These are phyloP conservation scores for Botrytis deweyae DNA, from an alignment of 2,329 filamentous ascomycete species.

Conservation along the genomic window DNA sequence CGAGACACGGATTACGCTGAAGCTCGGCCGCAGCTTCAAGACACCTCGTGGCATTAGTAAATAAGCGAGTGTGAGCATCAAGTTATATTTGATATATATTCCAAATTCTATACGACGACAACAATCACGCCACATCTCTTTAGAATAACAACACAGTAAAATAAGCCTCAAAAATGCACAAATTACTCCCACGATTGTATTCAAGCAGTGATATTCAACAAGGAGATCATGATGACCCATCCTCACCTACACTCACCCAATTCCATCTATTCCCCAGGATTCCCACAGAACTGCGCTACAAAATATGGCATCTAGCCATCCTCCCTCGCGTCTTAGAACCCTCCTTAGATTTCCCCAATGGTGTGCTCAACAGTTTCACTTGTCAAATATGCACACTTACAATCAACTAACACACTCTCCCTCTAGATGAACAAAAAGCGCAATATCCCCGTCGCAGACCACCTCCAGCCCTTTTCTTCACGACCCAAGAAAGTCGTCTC, in stretches of 20 bases:
- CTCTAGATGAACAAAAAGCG: background rate
- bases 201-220: background rate
- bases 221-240: background rate
- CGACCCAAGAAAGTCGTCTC: background rate
- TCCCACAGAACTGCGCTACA: constrained; percentile 26
- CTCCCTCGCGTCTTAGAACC: constrained; percentile 24
- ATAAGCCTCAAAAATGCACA: background rate
- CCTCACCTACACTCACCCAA: background rate
- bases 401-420: background rate
- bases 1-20: constrained; percentile 4
- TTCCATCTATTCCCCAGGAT: constrained; percentile 26
- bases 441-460: background rate
- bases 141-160: background rate
- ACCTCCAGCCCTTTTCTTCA: background rate
- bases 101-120: background rate
- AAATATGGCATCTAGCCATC: constrained; percentile 26
- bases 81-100: background rate
- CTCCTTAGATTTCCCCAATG: constrained; percentile 15
- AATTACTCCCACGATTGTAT: background rate
- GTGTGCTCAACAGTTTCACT: background rate
- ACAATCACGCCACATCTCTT: background rate
- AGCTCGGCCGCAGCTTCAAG: constrained; percentile 11
- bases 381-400: background rate
- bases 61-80: constrained; percentile 9
- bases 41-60: background rate